Evolutionary conservation across 208 protist species (phyloP), one percentile per base, ranked within the genome.

Genomic region (Leishmania amazonensis): DNA sequence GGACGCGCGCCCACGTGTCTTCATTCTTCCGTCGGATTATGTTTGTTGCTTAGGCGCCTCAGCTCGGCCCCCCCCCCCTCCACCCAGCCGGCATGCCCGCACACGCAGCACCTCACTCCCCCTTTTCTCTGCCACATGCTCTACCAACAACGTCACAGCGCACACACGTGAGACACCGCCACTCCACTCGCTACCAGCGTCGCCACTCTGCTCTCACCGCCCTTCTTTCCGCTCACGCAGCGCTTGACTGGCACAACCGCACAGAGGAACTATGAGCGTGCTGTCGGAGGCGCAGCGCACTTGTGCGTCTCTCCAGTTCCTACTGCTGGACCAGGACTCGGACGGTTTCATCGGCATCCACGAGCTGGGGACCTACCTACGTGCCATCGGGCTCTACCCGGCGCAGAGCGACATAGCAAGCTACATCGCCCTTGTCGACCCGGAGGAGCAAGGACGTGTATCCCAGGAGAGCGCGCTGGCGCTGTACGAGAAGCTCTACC

Each of bases 271-370:
- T 8, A 81, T 72, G 70, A 28, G 90, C 90, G 89, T 68, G 1
- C 87, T 99, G 31, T 97, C 97, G n/a, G 96, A 99, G 85, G 97
- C 99, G 75, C 98, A 99, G 91, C 96, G 99, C 42, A 93, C 97
- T 47, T 98, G 99, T 88, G 99, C 99, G 87, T 96, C 99, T 87
- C 99, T 99, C 87, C 99, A 99, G 17, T 99, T 97, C 65, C 85
- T 96, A n/a, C 86, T 97, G 45, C 84, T 99, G 79, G 99, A 99
- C 84, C 98, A 98, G 74, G 98, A 99, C 87, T 98, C 98, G 68
- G 99, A 99, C 94, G 99, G 99, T 62, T 91, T 85, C 70, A 99
- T 99, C 83, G 97, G 96, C 21, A 98, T 96, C n/a, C 94, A 97
- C 47, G 98, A 99, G 91, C 90, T 99, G 11, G 99, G 99, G 80